These are phyloP conservation scores for Knoxdaviesia proteae DNA, from an alignment of 2,329 filamentous ascomycete species.

Conservation along the genomic window DNA sequence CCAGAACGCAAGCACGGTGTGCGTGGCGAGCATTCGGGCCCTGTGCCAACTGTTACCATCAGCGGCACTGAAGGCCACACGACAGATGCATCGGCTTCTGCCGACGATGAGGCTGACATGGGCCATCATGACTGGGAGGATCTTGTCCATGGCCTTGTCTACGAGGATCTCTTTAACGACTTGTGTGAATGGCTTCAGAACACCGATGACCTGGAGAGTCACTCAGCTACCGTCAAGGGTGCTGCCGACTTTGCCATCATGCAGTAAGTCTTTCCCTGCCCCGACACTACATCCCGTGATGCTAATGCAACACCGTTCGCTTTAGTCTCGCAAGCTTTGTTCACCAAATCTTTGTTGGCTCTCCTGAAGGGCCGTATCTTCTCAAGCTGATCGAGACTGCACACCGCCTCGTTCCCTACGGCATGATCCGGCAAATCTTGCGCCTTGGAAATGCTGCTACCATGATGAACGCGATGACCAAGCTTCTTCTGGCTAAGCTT, in stretches of 20 bases:
- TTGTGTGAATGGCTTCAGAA: conserved; percentile 39
- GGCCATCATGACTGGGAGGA: conserved; percentile 39
- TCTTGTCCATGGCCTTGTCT: conserved; percentile 42
- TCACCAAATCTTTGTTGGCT: conserved; percentile 52
- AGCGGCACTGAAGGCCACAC: conserved; percentile 29
- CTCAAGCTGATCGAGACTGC: conserved; percentile 49
- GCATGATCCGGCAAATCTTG: conserved; percentile 50
- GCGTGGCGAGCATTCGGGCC: neutral
- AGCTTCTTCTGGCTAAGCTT: conserved; percentile 55
- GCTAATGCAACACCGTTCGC: neutral
- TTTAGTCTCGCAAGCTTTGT: conserved; percentile 49
- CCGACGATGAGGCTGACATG: conserved; percentile 15
- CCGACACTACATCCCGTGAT: neutral
- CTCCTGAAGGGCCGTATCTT: conserved; percentile 55
- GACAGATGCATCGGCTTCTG: conserved; percentile 18
- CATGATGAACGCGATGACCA: conserved; percentile 60
- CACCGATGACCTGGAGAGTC: conserved; percentile 40
- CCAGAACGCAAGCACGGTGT: conserved; percentile 8
- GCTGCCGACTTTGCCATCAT: conserved; percentile 46
- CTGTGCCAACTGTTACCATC: conserved; percentile 3
- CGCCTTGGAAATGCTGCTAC: conserved; percentile 59
- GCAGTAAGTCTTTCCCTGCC: conserved; percentile 29
- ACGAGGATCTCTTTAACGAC: conserved; percentile 45
- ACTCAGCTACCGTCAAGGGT: conserved; percentile 39
- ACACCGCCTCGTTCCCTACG: conserved; percentile 52